Evolutionary conservation across 176 grass and related monocot species (phyloP).

Genomic region (Triticum dicoccoides): DNA sequence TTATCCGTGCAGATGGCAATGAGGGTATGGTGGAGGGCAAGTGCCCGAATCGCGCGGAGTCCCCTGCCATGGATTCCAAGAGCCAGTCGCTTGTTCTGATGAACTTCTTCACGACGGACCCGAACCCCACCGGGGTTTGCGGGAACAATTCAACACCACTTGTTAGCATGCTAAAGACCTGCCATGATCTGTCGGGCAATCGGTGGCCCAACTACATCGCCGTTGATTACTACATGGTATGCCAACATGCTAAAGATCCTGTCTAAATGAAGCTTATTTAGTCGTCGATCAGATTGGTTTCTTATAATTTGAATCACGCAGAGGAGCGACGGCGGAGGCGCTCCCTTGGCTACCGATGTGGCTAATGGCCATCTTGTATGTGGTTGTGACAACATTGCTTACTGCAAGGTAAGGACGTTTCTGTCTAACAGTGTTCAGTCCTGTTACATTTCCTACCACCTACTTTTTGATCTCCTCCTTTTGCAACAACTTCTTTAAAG

Average conservation of each 20-base stretch:
- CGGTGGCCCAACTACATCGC: slow-evolving; percentile 97
- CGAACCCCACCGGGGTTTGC: slow-evolving; percentile 39
- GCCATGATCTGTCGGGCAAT: slow-evolving; percentile 64
- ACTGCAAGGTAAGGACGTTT: slow-evolving; percentile 54
- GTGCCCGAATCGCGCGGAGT: slow-evolving; percentile 71
- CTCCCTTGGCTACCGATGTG: slow-evolving; percentile 52
- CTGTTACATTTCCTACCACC: neutral
- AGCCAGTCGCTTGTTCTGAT: slow-evolving; percentile 88
- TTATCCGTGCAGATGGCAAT: slow-evolving; percentile 55
- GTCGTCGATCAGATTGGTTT: neutral
- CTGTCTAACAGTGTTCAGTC: neutral
- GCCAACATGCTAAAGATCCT: neutral
- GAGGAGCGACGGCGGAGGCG: slow-evolving; percentile 62
- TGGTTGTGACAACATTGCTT: slow-evolving; percentile 69
- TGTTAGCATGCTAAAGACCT: slow-evolving; percentile 76
- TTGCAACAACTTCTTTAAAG: neutral
- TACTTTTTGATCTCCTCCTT: neutral
- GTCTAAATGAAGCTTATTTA: neutral
- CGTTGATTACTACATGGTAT: slow-evolving; percentile 96
- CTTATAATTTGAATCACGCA: slow-evolving; percentile 16
- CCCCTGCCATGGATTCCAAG: slow-evolving; percentile 65
- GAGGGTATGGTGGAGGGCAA: slow-evolving; percentile 58
- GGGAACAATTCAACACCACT: slow-evolving; percentile 70
- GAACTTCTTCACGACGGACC: slow-evolving; percentile 74
- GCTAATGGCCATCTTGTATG: slow-evolving; percentile 78